These are phyloP conservation scores for Casuarina glauca DNA, from an alignment of 306 rosid genomes.

Conservation along the genomic window DNA sequence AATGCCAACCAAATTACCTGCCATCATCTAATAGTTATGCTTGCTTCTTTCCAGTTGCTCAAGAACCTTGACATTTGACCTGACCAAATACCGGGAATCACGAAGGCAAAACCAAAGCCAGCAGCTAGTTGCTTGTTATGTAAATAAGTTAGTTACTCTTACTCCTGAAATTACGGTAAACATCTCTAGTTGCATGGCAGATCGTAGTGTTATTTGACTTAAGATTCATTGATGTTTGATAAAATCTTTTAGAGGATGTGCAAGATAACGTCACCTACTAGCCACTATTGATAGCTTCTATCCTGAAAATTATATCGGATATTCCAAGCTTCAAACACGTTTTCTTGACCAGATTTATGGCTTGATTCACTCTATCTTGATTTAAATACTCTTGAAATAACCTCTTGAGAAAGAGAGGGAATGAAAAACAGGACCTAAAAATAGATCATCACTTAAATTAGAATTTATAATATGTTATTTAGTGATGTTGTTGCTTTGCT, in stretches of 20 bases:
- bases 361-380: background rate
- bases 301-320: background rate
- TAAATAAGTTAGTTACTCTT: slow-evolving; percentile 24
- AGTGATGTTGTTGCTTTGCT: background rate
- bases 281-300: background rate
- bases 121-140: slow-evolving; percentile 28
- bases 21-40: background rate
- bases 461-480: background rate
- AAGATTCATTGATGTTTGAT: background rate
- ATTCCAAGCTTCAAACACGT: background rate
- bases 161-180: slow-evolving; percentile 41
- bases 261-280: background rate
- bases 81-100: slow-evolving; percentile 75
- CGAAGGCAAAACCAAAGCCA: slow-evolving; percentile 29
- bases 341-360: background rate
- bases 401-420: background rate
- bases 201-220: slow-evolving; percentile 5
- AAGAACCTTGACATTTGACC: slow-evolving; percentile 82
- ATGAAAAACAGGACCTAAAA: too few relatives aligned
- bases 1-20: slow-evolving; percentile 8
- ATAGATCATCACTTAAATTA: background rate
- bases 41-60: slow-evolving; percentile 74
- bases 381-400: background rate
- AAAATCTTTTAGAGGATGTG: background rate
- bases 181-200: slow-evolving; percentile 22